Percentiles rank a stretch among this genome's conserved stretches.
phyloP scores from a whole-genome alignment of 331 rosid species.

The Quercus tomentella region DNA sequence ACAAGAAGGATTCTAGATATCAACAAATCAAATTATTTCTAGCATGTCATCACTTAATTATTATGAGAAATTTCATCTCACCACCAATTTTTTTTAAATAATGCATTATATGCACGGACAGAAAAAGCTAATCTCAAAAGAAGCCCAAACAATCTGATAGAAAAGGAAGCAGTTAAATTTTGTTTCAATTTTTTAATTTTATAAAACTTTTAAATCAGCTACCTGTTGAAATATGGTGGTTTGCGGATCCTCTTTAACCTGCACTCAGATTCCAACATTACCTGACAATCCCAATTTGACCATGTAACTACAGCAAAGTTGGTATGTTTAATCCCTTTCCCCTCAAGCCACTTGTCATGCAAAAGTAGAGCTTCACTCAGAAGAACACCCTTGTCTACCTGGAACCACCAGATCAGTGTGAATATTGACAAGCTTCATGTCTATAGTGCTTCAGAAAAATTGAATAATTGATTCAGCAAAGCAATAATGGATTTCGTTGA shows the following conservation, averaged over 20 bases:
- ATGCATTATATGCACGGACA: neutral
- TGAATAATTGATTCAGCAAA: too few species aligned
- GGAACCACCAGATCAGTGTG: constrained; percentile 19
- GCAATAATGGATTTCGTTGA: too few species aligned
- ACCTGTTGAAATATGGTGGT: constrained; percentile 91
- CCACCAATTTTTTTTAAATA: neutral
- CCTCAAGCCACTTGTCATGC: constrained; percentile 98
- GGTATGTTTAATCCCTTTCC: constrained; percentile 74
- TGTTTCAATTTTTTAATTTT: neutral
- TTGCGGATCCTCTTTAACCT: constrained; percentile 78
- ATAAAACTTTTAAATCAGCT: constrained; percentile 13
- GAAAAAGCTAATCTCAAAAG: neutral
- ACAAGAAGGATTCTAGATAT: neutral
- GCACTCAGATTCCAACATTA: constrained; percentile 94
- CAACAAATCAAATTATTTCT: neutral
- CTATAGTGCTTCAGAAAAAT: neutral
- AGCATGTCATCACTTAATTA: neutral
- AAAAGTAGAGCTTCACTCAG: constrained; percentile 81
- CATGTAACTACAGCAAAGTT: constrained; percentile 93
- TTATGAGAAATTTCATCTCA: neutral
- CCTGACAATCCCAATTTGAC: constrained; percentile 93
- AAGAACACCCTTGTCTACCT: constrained; percentile 93
- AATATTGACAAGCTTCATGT: neutral
- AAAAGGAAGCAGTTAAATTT: neutral
- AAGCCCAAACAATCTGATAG: neutral